These are phyloP conservation scores for Talaromyces sp. DNA, from an alignment of 2,329 filamentous ascomycete species.

Conservation along the genomic window DNA sequence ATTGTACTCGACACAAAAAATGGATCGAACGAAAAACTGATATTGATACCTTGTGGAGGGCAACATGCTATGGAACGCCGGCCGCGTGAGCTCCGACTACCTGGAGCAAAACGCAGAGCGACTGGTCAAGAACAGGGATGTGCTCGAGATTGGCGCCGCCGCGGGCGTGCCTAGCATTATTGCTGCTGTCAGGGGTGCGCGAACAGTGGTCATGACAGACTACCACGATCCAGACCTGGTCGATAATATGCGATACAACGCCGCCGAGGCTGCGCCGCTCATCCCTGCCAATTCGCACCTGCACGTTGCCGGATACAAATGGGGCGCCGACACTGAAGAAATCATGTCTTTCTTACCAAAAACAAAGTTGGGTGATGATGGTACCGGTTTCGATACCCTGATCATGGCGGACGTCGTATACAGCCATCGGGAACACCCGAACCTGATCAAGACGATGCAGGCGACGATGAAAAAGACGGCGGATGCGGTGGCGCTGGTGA, in stretches of 20 bases:
- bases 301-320: slow-evolving; percentile 69
- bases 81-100: slow-evolving; percentile 69
- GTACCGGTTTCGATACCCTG: slow-evolving; percentile 64
- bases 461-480: slow-evolving; percentile 55
- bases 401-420: slow-evolving; percentile 88
- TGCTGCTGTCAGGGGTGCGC: slow-evolving; percentile 66
- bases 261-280: slow-evolving; percentile 50
- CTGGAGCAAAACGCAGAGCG: slow-evolving; percentile 62
- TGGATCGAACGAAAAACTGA: slow-evolving; percentile 5
- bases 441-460: slow-evolving; percentile 67
- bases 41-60: slow-evolving; percentile 47
- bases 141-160: slow-evolving; percentile 85
- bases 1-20: not conserved
- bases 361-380: slow-evolving; percentile 3
- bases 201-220: slow-evolving; percentile 70
- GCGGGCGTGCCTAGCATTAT: slow-evolving; percentile 79
- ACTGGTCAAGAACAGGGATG: slow-evolving; percentile 61
- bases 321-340: slow-evolving; percentile 62
- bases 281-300: slow-evolving; percentile 40
- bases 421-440: slow-evolving; percentile 79
- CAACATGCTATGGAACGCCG: slow-evolving; percentile 87
- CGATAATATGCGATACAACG: slow-evolving; percentile 71
- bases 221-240: slow-evolving; percentile 84
- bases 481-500: slow-evolving; percentile 68
- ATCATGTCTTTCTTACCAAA: slow-evolving; percentile 55